Conservation (phyloP, 1,284 basidiomycete genomes). For the Ustilago shanxiensis region DNA sequence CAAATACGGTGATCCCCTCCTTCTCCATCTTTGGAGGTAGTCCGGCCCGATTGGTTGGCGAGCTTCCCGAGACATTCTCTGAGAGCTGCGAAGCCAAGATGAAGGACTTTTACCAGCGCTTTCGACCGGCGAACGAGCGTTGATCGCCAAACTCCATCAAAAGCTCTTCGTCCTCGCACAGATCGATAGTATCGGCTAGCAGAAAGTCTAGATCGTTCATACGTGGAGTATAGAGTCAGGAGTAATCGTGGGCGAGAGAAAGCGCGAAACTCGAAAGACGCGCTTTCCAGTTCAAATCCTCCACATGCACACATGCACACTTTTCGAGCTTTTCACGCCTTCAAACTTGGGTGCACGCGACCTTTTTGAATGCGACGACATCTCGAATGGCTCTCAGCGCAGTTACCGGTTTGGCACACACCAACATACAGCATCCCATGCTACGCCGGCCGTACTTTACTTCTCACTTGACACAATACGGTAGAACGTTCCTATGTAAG, state of each 20-base stretch:
- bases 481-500: background rate
- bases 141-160: background rate
- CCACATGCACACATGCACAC: conserved; percentile 1
- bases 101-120: conserved; percentile 81
- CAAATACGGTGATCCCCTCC: conserved; percentile 91
- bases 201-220: background rate
- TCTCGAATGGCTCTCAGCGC: too few species aligned
- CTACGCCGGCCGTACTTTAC: background rate
- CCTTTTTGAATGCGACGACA: background rate
- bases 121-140: conserved; percentile 71
- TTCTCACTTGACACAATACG: background rate
- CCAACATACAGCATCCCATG: background rate
- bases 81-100: conserved; percentile 82
- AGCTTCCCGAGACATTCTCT: conserved; percentile 89
- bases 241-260: background rate
- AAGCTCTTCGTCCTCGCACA: background rate
- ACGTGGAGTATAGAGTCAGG: too few species aligned
- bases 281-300: background rate
- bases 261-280: background rate
- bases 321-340: background rate
- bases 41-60: conserved; percentile 81
- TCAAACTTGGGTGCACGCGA: background rate
- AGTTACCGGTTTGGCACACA: background rate
- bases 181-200: background rate
- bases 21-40: conserved; percentile 88